Evolutionary conservation across 2,329 filamentous ascomycete genomes (phyloP), one percentile per base, ranked within the genome.

Genomic region (Colletotrichum sansevieriae): DNA sequence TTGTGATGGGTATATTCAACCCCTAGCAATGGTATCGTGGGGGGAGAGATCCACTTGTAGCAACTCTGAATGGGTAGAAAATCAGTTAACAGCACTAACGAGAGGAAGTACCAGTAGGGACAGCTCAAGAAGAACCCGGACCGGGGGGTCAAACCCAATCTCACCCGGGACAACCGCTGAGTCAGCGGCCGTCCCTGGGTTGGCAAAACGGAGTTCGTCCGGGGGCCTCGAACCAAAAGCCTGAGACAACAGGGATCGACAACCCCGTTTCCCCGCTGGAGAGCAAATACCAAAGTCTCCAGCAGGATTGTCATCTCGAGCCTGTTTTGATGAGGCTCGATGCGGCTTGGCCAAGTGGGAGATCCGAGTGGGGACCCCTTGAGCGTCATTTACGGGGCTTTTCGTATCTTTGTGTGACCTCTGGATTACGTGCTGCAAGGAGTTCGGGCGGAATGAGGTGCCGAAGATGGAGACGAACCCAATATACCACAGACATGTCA

Each of bases 131-230:
- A 18, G 18, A 18, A 18, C 18, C 18, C 18, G 18, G 18, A 18
- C 18, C 18, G 2, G 18, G 18, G 18, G 18, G 18, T 18, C 1
- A 18, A 18, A 18, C 18, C n/a, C 25, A 47, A 25, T 15, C 15
- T 18, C 25, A 37, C 46, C 63, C 46, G 55, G 63, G 52, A 13
- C 15, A 54, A 8, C 55, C 63, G 63, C 63, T 65, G 56, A 65
- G 44, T 65, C 56, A 65, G 63, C 63, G 63, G 63, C 18, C 10
- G 20, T 0, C 12, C 25, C 22, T 15, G 8, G 6, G 4, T 44
- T 15, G 4, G 18, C 4, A 47, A 18, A 9, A 47, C 18, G 43
- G 43, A 37, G 18, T 47, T 44, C 43, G 37, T 57, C 37, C 37
- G 37, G n/a, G 22, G 22, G 22, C 22, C 22, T 2, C 22, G 3